A percentile compares a stretch with the other conserved stretches of the same genome.
phyloP scores from a whole-genome alignment of 768 basidiomycete species.

The Agrocybe chaxingu region DNA sequence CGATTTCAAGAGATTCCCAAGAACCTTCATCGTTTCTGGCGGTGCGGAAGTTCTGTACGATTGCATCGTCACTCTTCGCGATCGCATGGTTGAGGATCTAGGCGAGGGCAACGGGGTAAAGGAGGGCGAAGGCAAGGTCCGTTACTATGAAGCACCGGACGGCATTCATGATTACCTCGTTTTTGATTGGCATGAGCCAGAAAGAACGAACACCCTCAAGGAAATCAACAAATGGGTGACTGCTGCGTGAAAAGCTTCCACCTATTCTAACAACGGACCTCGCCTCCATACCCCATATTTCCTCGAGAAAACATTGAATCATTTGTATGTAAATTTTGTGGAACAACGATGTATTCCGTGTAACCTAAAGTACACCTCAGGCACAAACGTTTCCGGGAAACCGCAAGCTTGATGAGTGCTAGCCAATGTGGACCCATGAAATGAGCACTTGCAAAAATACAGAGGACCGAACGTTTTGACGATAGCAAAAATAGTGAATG shows the following conservation, averaged over 20 bases:
- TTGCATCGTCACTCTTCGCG: constrained; percentile 39
- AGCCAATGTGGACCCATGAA: too few relatives aligned
- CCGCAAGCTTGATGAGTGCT: too few relatives aligned
- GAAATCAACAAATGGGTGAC: constrained; percentile 49
- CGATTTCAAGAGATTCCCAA: constrained; percentile 54
- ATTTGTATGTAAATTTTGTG: too few relatives aligned
- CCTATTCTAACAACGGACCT: background rate
- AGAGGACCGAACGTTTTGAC: too few relatives aligned
- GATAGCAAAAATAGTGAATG: too few relatives aligned
- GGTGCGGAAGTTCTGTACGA: constrained; percentile 60
- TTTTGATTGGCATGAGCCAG: constrained; percentile 51
- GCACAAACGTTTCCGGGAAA: too few relatives aligned
- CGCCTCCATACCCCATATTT: background rate
- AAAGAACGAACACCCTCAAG: constrained; percentile 43
- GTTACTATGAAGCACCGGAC: constrained; percentile 48
- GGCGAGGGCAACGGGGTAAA: constrained; percentile 39
- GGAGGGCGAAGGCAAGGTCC: constrained; percentile 38
- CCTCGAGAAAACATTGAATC: too few relatives aligned
- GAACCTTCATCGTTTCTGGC: constrained; percentile 57
- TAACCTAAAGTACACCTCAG: too few relatives aligned
- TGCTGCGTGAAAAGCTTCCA: constrained; percentile 2
- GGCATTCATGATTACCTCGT: constrained; percentile 52
- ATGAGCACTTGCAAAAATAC: too few relatives aligned
- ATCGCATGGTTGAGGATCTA: constrained; percentile 49
- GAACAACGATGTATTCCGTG: too few relatives aligned